phyloP scores from a whole-genome alignment of 2,329 filamentous ascomycete species.

The Metarhizium sp. region DNA sequence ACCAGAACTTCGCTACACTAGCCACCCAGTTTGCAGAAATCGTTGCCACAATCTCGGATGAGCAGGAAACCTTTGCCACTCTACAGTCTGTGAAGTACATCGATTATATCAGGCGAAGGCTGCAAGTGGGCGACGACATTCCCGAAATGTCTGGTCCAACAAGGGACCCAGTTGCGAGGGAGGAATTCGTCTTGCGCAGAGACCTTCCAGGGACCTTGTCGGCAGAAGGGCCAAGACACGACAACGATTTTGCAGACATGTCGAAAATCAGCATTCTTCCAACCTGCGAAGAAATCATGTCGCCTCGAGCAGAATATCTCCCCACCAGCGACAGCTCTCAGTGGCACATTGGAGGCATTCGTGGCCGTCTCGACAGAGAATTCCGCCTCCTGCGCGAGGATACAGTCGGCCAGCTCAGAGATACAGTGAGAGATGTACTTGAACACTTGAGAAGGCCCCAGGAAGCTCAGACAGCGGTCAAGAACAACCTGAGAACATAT shows the following conservation, averaged over 20 bases:
- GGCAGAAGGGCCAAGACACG: constrained; percentile 27
- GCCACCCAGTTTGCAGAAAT: constrained; percentile 14
- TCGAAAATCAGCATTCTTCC: constrained; percentile 38
- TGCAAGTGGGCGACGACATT: constrained; percentile 18
- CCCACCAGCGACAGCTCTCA: constrained; percentile 26
- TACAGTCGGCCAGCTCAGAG: constrained; percentile 41
- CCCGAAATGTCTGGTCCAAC: constrained; percentile 8
- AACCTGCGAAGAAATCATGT: constrained; percentile 36
- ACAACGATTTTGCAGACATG: constrained; percentile 41
- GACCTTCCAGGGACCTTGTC: constrained; percentile 26
- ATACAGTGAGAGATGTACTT: constrained; percentile 33
- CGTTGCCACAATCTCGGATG: constrained; percentile 6
- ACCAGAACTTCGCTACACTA: constrained; percentile 9
- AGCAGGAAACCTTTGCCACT: constrained; percentile 14
- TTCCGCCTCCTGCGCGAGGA: constrained; percentile 49
- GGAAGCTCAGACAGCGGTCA: constrained; percentile 6
- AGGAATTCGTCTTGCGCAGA: constrained; percentile 20
- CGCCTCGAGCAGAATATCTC: constrained; percentile 32
- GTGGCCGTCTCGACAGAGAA: constrained; percentile 41
- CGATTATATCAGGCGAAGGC: constrained; percentile 20
- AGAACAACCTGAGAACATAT: constrained; percentile 18
- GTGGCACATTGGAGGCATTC: constrained; percentile 28
- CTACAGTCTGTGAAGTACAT: constrained; percentile 21
- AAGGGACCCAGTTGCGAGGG: constrained; percentile 7
- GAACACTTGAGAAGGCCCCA: constrained; percentile 17